phyloP scores from a whole-genome alignment of 768 basidiomycete species.

The Rhizopogon rudus region DNA sequence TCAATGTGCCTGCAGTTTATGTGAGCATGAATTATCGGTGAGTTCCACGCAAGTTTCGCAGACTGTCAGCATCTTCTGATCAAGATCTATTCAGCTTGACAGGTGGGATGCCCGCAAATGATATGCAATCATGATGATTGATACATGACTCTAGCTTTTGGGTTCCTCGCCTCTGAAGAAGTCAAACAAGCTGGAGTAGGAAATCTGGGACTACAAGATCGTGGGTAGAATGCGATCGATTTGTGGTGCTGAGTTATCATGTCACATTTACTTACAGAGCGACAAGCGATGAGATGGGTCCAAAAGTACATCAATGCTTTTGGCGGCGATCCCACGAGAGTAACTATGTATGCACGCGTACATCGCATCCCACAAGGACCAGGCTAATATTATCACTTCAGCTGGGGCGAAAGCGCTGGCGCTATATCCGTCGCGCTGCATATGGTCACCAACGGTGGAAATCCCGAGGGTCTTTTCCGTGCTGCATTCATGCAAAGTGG shows the following conservation, averaged over 20 bases:
- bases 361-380: slow-evolving; percentile 8
- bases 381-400: slow-evolving; percentile 24
- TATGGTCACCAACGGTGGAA: slow-evolving; percentile 42
- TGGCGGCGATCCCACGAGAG: slow-evolving; percentile 60
- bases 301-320: slow-evolving; percentile 60
- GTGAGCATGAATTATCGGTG: slow-evolving; percentile 34
- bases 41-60: too few species aligned
- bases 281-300: slow-evolving; percentile 58
- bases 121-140: not conserved
- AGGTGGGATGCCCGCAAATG: slow-evolving; percentile 1
- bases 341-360: slow-evolving; percentile 39
- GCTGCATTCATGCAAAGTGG: slow-evolving; percentile 50
- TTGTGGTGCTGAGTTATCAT: not conserved
- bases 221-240: slow-evolving; percentile 30
- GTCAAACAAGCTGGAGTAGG: slow-evolving; percentile 46
- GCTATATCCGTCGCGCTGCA: slow-evolving; percentile 50
- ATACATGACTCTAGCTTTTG: slow-evolving; percentile 31
- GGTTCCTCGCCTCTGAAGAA: slow-evolving; percentile 49
- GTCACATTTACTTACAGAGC: slow-evolving; percentile 31
- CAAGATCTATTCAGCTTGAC: slow-evolving; percentile 3
- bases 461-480: slow-evolving; percentile 42
- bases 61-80: not conserved
- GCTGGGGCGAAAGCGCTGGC: slow-evolving; percentile 56
- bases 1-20: slow-evolving; percentile 30
- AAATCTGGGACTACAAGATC: slow-evolving; percentile 66